Conservation (phyloP, 2,329 filamentous ascomycete species). For the Cladosporium sp. region DNA sequence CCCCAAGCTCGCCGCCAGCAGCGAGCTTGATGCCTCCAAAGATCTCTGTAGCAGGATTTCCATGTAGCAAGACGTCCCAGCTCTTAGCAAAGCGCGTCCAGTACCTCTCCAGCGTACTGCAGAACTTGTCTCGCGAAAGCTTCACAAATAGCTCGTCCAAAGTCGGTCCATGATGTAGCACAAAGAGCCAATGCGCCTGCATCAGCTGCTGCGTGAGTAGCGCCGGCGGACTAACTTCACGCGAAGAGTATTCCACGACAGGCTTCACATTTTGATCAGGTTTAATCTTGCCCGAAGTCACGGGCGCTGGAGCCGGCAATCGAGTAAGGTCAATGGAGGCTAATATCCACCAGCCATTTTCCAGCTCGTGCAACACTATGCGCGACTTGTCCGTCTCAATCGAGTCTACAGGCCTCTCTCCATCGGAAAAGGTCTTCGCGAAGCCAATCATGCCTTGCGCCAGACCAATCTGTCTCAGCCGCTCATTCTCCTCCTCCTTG, state of each 20-base stretch:
- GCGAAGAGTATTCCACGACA: slow-evolving; percentile 74
- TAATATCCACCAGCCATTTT: slow-evolving; percentile 91
- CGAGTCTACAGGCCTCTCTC: slow-evolving; percentile 66
- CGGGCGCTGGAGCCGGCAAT: slow-evolving; percentile 48
- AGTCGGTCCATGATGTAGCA: slow-evolving; percentile 78
- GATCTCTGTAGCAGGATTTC: slow-evolving; percentile 76
- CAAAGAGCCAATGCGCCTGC: slow-evolving; percentile 77
- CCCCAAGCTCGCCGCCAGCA: slow-evolving; percentile 82
- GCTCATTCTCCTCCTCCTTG: slow-evolving; percentile 72
- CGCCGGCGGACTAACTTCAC: slow-evolving; percentile 79
- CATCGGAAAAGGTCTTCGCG: slow-evolving; percentile 77
- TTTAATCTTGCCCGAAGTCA: slow-evolving; percentile 18
- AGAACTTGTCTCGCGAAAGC: slow-evolving; percentile 64
- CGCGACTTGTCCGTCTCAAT: slow-evolving; percentile 89
- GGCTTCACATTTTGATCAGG: slow-evolving; percentile 24
- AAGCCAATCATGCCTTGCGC: slow-evolving; percentile 97
- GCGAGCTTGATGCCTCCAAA: slow-evolving; percentile 84
- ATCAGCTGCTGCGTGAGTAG: slow-evolving; percentile 76
- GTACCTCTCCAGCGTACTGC: slow-evolving; percentile 68
- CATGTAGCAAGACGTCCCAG: slow-evolving; percentile 89
- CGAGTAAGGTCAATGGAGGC: slow-evolving; percentile 83
- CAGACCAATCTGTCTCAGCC: slow-evolving; percentile 85
- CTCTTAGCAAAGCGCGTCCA: slow-evolving; percentile 66
- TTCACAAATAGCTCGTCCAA: slow-evolving; percentile 66
- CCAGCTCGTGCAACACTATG: slow-evolving; percentile 80